Evolutionary conservation across 2,329 filamentous ascomycete species (phyloP).

Genomic region (Xylariaceae sp.): DNA sequence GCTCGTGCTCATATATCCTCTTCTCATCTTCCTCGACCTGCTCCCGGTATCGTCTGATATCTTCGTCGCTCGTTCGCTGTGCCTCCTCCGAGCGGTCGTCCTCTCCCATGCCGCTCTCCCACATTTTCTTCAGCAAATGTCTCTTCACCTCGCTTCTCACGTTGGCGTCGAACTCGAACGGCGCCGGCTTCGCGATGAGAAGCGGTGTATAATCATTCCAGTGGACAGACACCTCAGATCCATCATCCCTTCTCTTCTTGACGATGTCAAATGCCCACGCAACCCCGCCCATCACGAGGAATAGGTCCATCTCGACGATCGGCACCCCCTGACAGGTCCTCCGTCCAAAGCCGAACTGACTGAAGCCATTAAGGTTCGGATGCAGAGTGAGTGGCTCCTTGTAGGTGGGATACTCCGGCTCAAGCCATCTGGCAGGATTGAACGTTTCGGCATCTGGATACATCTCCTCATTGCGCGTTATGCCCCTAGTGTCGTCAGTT

Average conservation of each 20-base stretch:
- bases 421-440: constrained; percentile 38
- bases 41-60: no score
- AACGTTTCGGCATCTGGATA: constrained; percentile 38
- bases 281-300: constrained; percentile 37
- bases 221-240: constrained; percentile 34
- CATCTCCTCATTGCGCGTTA: constrained; percentile 39
- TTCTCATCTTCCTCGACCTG: neutral
- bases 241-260: constrained; percentile 27
- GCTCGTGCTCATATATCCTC: neutral
- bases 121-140: constrained; percentile 32
- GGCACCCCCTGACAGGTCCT: constrained; percentile 43
- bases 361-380: constrained; percentile 39
- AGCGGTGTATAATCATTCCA: constrained; percentile 43
- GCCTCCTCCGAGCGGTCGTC: constrained; percentile 12
- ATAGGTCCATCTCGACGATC: constrained; percentile 39
- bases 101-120: constrained; percentile 32
- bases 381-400: constrained; percentile 35
- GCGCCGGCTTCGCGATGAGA: constrained; percentile 40
- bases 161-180: constrained; percentile 36
- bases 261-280: constrained; percentile 34
- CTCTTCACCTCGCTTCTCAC: constrained; percentile 27
- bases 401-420: constrained; percentile 36
- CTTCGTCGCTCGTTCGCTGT: no score
- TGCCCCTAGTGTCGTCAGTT: constrained; percentile 33
- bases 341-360: constrained; percentile 51